phyloP scores from a whole-genome alignment of 106 monocot genomes.

The Platanthera guangdongensis region DNA sequence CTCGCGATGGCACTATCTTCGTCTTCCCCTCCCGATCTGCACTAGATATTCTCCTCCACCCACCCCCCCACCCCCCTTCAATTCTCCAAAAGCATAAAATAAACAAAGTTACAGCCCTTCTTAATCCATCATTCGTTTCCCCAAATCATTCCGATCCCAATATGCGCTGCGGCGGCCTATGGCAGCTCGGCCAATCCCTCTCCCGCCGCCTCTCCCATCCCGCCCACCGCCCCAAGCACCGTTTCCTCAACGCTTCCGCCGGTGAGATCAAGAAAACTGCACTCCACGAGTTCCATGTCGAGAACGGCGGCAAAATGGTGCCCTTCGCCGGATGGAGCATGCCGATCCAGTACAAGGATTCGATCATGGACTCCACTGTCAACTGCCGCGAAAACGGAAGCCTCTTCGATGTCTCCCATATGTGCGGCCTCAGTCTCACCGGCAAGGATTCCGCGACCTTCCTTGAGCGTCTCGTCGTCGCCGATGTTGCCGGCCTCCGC shows the following conservation, averaged over 20 bases:
- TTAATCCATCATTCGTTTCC: background rate
- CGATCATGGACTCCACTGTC: slow-evolving; percentile 93
- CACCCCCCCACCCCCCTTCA: background rate
- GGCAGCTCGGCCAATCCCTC: slow-evolving; percentile 33
- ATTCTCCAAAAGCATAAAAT: background rate
- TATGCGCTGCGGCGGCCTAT: slow-evolving; percentile 7
- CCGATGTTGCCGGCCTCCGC: slow-evolving; percentile 63
- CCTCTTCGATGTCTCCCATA: slow-evolving; percentile 97
- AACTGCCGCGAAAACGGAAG: slow-evolving; percentile 72
- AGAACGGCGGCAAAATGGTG: slow-evolving; percentile 88
- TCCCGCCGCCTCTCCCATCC: slow-evolving; percentile 23
- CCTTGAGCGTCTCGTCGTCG: slow-evolving; percentile 76
- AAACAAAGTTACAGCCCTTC: background rate
- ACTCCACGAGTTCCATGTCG: slow-evolving; percentile 86
- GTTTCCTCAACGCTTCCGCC: slow-evolving; percentile 19
- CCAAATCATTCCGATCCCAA: background rate
- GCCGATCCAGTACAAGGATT: slow-evolving; percentile 96
- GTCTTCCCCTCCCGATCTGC: background rate
- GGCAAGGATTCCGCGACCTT: slow-evolving; percentile 56
- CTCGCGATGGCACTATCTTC: slow-evolving; percentile 6
- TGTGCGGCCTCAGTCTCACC: slow-evolving; percentile 93
- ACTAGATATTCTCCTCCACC: background rate
- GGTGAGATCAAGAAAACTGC: slow-evolving; percentile 68
- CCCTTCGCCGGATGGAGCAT: slow-evolving; percentile 98
- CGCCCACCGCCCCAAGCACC: slow-evolving; percentile 14